These are phyloP conservation scores for Phytophthora melonis DNA, from an alignment of 352 stramenopile genomes.

Conservation along the genomic window DNA sequence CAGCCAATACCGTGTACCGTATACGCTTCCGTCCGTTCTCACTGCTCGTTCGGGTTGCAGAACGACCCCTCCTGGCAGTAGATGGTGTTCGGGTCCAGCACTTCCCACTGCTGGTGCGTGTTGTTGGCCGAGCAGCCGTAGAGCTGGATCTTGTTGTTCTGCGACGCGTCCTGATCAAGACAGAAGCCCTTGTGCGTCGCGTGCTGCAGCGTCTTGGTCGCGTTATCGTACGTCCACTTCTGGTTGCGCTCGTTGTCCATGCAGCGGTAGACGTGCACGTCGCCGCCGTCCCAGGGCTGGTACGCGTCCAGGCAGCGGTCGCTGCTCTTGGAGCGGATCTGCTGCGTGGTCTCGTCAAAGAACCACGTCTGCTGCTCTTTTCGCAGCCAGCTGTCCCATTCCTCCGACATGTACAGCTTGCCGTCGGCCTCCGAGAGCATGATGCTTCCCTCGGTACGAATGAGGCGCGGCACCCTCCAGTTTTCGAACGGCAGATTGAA, in stretches of 20 bases:
- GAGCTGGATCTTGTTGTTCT: neutral
- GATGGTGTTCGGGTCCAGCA: neutral
- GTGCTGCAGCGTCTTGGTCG: neutral
- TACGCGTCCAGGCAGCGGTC: neutral
- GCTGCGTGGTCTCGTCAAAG: neutral
- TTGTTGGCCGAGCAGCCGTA: neutral
- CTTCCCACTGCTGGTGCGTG: neutral
- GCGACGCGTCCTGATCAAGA: neutral
- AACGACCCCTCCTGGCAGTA: neutral
- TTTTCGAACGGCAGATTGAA: neutral
- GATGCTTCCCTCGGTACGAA: neutral
- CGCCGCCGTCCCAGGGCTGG: neutral
- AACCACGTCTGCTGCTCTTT: neutral
- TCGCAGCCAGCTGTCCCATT: neutral
- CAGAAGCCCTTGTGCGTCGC: neutral
- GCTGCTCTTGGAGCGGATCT: neutral
- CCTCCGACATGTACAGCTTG: neutral
- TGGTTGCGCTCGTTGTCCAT: neutral
- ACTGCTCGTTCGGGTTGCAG: neutral
- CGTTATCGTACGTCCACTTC: neutral
- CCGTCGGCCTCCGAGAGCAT: neutral
- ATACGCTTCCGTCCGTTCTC: neutral
- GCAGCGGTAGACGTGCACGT: neutral
- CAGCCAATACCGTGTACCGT: too few relatives aligned
- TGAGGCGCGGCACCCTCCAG: neutral